Evolutionary conservation across 2,329 filamentous ascomycete species (phyloP).

Genomic region (Chalaropsis ovoidea): DNA sequence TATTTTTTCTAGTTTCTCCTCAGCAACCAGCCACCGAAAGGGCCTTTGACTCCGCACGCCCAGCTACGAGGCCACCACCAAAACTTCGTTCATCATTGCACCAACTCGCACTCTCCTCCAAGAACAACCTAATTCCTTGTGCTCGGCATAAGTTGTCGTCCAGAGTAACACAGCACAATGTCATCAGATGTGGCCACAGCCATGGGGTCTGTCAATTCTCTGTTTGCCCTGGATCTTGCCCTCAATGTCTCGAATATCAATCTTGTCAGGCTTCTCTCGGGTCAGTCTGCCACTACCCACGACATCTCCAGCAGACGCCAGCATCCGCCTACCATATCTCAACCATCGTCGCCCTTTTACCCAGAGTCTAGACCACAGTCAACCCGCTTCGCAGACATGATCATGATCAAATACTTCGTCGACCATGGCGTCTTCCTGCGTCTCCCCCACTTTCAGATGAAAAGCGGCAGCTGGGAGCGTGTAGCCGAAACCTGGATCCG

Average conservation of each 20-base stretch:
- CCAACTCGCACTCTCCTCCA: not conserved
- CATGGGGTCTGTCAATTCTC: not conserved
- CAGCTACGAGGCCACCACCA: not conserved
- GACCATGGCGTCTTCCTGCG: not conserved
- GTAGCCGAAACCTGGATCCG: constrained; percentile 10
- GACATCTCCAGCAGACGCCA: not conserved
- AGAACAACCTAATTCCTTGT: not conserved
- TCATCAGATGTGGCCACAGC: not conserved
- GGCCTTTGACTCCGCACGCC: not conserved
- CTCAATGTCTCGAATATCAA: constrained; percentile 10
- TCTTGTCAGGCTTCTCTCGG: not conserved
- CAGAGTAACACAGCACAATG: not conserved
- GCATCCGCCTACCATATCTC: not conserved
- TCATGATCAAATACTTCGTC: constrained; percentile 2
- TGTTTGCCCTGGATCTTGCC: constrained; percentile 7
- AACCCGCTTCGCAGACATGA: not conserved
- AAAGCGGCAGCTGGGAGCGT: constrained; percentile 4
- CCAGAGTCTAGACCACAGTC: not conserved
- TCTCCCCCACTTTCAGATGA: constrained; percentile 3
- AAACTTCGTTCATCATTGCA: not conserved
- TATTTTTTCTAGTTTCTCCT: not conserved
- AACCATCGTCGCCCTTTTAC: not conserved
- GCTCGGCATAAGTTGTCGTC: not conserved
- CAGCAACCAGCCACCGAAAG: not conserved
- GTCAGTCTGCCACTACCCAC: not conserved